These are phyloP conservation scores for Flaveria ramosissima DNA, from an alignment of 129 eudicot species.

Conservation along the genomic window DNA sequence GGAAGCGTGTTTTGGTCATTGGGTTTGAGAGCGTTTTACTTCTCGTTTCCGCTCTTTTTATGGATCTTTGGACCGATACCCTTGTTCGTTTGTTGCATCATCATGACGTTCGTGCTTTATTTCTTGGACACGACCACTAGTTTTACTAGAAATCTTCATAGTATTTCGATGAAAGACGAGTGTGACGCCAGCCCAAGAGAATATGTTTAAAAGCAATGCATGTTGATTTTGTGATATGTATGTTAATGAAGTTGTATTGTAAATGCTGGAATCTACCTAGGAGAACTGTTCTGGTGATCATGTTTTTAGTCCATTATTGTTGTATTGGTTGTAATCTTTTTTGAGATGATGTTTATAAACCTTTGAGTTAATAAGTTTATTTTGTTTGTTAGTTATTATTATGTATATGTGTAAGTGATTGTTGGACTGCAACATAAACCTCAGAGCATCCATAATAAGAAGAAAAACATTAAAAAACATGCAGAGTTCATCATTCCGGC, in stretches of 20 bases:
- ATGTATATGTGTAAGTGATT: too few relatives aligned
- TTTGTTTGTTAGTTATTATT: too few relatives aligned
- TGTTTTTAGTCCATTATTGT: not conserved
- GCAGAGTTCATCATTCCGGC: too few relatives aligned
- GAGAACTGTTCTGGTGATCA: not conserved
- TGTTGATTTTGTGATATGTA: not conserved
- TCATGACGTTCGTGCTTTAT: conserved; percentile 64
- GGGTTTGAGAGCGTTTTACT: conserved; percentile 83
- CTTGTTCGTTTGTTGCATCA: conserved; percentile 66
- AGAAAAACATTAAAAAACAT: too few relatives aligned
- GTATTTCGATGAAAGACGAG: conserved; percentile 46
- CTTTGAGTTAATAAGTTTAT: too few relatives aligned
- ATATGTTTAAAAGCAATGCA: not conserved
- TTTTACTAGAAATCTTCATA: conserved; percentile 64
- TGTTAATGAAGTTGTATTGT: too few relatives aligned
- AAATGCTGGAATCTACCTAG: not conserved
- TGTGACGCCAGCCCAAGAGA: conserved; percentile 29
- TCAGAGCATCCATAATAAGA: too few relatives aligned
- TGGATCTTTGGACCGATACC: conserved; percentile 91
- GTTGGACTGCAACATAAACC: too few relatives aligned
- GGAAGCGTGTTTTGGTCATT: conserved; percentile 93
- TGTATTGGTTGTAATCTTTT: not conserved
- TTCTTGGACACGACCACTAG: conserved; percentile 76
- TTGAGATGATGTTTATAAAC: too few relatives aligned
- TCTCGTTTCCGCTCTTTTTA: conserved; percentile 83